Percentiles rank a stretch among this genome's conserved stretches.
Evolutionary conservation across 2,329 filamentous ascomycete genomes (phyloP).

Genomic region (Neurospora sp.): DNA sequence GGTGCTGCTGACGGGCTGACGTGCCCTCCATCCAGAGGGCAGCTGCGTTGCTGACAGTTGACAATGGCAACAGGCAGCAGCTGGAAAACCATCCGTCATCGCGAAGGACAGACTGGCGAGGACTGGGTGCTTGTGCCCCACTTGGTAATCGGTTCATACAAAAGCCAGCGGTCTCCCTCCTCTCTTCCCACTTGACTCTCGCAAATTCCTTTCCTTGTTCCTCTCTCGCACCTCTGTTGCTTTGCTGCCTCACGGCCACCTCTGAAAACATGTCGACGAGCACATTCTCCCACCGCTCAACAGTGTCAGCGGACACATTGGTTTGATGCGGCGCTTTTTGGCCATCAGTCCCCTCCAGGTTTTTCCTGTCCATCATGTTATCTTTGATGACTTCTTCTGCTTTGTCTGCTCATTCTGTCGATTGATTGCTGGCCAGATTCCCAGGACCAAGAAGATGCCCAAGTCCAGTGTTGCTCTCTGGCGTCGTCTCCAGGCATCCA

Average conservation of each 20-base stretch:
- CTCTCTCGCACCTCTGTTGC: constrained; percentile 1
- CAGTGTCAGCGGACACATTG: neutral
- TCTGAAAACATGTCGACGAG: neutral
- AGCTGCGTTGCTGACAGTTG: neutral
- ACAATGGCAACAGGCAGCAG: neutral
- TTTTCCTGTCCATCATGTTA: neutral
- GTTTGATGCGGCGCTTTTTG: neutral
- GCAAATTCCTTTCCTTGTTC: constrained; percentile 7
- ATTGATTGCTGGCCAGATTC: neutral
- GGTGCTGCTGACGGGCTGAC: neutral
- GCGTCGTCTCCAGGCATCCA: neutral
- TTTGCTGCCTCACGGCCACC: neutral
- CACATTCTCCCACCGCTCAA: neutral
- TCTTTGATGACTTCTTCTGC: neutral
- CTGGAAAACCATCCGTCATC: neutral
- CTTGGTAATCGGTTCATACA: constrained; percentile 8
- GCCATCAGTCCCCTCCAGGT: neutral
- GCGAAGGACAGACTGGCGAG: constrained; percentile 7
- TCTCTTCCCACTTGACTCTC: neutral
- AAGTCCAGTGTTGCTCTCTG: constrained; percentile 3
- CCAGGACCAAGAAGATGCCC: neutral
- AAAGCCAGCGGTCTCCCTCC: constrained; percentile 16
- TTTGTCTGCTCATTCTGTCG: neutral
- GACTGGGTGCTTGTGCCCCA: constrained; percentile 4
- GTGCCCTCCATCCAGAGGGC: neutral